These are phyloP conservation scores for Psidium friedrichsthalianum DNA, from an alignment of 345 rosid genomes.

Conservation along the genomic window DNA sequence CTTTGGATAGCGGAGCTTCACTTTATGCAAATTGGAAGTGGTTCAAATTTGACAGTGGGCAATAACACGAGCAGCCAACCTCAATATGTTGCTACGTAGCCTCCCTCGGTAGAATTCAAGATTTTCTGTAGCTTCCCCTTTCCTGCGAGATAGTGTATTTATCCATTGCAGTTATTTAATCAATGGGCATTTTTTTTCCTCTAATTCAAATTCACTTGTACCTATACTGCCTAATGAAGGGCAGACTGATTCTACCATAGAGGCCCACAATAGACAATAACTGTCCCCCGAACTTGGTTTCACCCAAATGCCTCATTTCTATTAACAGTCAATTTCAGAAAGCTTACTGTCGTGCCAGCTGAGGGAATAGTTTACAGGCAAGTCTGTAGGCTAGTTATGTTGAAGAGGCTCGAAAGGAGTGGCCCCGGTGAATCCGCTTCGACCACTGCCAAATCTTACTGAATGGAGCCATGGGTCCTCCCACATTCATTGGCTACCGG, in stretches of 20 bases:
- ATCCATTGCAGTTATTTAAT: background rate
- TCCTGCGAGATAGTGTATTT: background rate
- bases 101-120: background rate
- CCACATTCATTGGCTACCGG: background rate
- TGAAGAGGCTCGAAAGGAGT: too few species aligned
- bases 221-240: too few species aligned
- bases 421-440: too few species aligned
- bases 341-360: too few species aligned
- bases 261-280: too few species aligned
- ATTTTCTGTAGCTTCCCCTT: background rate
- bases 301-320: too few species aligned
- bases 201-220: background rate
- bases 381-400: too few species aligned
- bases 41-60: slow-evolving; percentile 63
- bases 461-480: background rate
- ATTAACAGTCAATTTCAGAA: too few species aligned
- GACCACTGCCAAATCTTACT: too few species aligned
- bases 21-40: slow-evolving; percentile 82
- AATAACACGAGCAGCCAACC: background rate
- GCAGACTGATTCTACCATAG: too few species aligned
- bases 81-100: background rate
- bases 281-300: too few species aligned
- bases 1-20: slow-evolving; percentile 40
- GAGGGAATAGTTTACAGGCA: too few species aligned
- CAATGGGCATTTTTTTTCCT: background rate